These are phyloP conservation scores for Musa balbisiana DNA, from an alignment of 202 grass and related monocot species.

Conservation along the genomic window DNA sequence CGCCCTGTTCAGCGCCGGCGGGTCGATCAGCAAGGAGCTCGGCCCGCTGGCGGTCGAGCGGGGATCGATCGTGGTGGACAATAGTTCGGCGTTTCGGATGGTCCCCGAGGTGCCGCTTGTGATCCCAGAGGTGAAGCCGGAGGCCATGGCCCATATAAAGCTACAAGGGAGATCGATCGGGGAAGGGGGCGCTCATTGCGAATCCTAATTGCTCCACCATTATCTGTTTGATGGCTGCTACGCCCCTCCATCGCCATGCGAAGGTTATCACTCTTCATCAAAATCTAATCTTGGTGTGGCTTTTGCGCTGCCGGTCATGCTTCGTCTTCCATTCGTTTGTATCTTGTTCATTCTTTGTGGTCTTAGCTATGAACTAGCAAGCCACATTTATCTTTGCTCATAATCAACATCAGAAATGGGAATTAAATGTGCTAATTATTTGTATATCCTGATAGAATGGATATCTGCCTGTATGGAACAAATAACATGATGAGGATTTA, in stretches of 20 bases:
- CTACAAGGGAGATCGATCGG: slow-evolving; percentile 41
- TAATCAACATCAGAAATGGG: too few species aligned
- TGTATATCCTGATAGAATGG: too few species aligned
- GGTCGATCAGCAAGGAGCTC: slow-evolving; percentile 45
- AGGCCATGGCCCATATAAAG: slow-evolving; percentile 63
- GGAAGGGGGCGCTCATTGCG: slow-evolving; percentile 70
- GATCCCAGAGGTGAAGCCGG: slow-evolving; percentile 84
- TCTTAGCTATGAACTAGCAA: too few species aligned
- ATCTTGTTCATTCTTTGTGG: too few species aligned
- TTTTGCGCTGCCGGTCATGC: too few species aligned
- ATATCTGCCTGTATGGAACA: too few species aligned
- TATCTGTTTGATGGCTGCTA: slow-evolving; percentile 87
- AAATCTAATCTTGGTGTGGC: neutral
- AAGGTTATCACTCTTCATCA: slow-evolving; percentile 39
- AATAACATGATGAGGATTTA: too few species aligned
- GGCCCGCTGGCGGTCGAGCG: slow-evolving; percentile 50
- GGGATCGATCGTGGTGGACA: slow-evolving; percentile 73
- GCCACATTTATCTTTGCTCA: too few species aligned
- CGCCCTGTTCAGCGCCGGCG: slow-evolving; percentile 87
- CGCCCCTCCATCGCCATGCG: slow-evolving; percentile 71
- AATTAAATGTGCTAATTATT: too few species aligned
- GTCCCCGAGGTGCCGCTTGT: slow-evolving; percentile 77
- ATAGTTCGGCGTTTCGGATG: slow-evolving; percentile 93
- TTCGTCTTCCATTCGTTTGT: too few species aligned
- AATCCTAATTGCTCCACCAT: slow-evolving; percentile 96